Evolutionary conservation across 805 yeast species (phyloP), one percentile per base, ranked within the genome.

Genomic region (Pichia membranifaciens): DNA sequence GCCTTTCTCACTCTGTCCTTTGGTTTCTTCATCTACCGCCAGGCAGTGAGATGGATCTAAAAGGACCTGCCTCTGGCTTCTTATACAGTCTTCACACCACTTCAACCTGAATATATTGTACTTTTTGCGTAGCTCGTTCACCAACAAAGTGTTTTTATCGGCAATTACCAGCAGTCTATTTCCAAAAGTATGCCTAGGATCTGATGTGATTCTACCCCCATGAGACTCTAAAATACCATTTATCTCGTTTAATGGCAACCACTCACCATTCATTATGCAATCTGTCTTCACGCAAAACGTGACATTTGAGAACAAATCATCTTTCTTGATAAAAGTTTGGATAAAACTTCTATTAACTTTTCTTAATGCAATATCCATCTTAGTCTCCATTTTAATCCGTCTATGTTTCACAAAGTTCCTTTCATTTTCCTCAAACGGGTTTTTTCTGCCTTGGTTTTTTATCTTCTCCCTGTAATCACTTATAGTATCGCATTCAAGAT

Each of bases 71-170:
- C 55, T 44, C 1, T 61, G 56, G 13, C 67, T 59, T 16, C 61
- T 57, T 2, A 86, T 65, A 54, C 93, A 80, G 53, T 86, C 90
- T 39, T 79, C 68, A 5, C 87, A 60, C 96, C 96, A 91, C 28
- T 66, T 60, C 0, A 95, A 88, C 44, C 65, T 72, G 7, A 88
- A 58, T 0, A 91, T 69, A 56, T 82, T 86, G 54, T 73, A 76
- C 16, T 61, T 49, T n/a, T 67, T 61, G 10, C 59, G 54, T n/a
- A 76, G 50, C 1, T 62, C 61, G 2, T 53, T 56, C 3, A 76
- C 72, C 43, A 70, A 72, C 3, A 61, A 51, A 0, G 78, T 74
- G 12, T 55, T 46, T 47, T 58, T 68, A 28, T 67, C 72, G 16
- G 76, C 69, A 17, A 78, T 60, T 2, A 53, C 66, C 44, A 57